Percentiles rank a stretch among this genome's conserved stretches.
phyloP scores from a whole-genome alignment of 2,329 filamentous ascomycete genomes.

The Calycina herbarum region DNA sequence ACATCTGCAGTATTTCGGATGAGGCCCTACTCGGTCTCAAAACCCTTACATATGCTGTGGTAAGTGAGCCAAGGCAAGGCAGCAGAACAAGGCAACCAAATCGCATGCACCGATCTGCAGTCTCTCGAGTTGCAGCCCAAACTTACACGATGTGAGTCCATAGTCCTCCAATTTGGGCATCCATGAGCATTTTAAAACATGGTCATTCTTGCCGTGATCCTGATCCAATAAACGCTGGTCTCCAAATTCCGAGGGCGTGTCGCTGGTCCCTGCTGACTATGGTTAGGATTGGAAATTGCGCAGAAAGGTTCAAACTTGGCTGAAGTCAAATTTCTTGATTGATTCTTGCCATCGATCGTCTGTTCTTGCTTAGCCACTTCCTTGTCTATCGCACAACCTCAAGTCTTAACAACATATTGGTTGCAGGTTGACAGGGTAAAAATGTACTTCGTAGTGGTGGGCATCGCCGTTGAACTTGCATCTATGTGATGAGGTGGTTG shows the following conservation, averaged over 20 bases:
- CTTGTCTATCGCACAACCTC: constrained; percentile 1
- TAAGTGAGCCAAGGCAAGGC: background rate
- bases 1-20: constrained; percentile 10
- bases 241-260: background rate
- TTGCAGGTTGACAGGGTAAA: background rate
- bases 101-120: constrained; percentile 7
- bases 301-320: background rate
- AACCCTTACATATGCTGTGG: constrained; percentile 6
- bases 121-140: background rate
- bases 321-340: background rate
- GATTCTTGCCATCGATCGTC: background rate
- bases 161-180: constrained; percentile 4
- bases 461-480: background rate
- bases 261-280: constrained; percentile 1
- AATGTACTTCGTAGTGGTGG: background rate
- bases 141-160: background rate
- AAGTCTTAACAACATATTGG: background rate
- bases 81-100: constrained; percentile 10
- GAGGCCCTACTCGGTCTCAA: constrained; percentile 3
- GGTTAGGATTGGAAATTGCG: background rate
- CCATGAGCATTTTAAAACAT: background rate
- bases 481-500: background rate
- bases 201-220: background rate
- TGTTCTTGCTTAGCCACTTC: background rate
- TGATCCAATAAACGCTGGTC: background rate